Conservation (phyloP, 495 filamentous ascomycete species). For the Neurospora sp. region DNA sequence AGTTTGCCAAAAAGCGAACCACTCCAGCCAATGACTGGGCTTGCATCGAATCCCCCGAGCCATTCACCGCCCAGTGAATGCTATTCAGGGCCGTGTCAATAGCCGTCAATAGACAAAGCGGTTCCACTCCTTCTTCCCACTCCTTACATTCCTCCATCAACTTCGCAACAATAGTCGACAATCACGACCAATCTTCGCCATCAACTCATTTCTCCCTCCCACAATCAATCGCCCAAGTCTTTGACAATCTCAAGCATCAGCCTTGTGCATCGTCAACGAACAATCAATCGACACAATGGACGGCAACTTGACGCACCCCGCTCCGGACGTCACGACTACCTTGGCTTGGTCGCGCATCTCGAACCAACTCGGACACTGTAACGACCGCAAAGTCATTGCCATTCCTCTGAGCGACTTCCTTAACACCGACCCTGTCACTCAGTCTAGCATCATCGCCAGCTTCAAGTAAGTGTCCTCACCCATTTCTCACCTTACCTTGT, state of each 20-base stretch:
- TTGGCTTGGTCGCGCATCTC: conserved; percentile 1
- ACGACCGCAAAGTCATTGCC: conserved; percentile 10
- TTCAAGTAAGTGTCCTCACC: neutral
- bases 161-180: neutral
- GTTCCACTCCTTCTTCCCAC: neutral
- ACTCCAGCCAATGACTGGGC: neutral
- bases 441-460: neutral
- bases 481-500: neutral
- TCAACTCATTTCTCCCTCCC: neutral
- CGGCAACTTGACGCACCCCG: neutral
- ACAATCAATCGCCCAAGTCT: neutral
- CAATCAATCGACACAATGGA: neutral
- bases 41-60: neutral
- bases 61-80: neutral
- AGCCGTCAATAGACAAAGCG: neutral
- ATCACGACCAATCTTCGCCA: neutral
- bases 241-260: neutral
- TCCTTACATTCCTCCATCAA: neutral
- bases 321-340: neutral
- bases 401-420: neutral
- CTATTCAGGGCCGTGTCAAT: neutral
- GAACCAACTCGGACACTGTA: conserved; percentile 12
- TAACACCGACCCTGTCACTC: neutral
- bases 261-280: neutral
- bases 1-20: neutral